Evolutionary conservation across 2,329 filamentous ascomycete species (phyloP).

Genomic region (Hymenotorrendiella dingleyae): DNA sequence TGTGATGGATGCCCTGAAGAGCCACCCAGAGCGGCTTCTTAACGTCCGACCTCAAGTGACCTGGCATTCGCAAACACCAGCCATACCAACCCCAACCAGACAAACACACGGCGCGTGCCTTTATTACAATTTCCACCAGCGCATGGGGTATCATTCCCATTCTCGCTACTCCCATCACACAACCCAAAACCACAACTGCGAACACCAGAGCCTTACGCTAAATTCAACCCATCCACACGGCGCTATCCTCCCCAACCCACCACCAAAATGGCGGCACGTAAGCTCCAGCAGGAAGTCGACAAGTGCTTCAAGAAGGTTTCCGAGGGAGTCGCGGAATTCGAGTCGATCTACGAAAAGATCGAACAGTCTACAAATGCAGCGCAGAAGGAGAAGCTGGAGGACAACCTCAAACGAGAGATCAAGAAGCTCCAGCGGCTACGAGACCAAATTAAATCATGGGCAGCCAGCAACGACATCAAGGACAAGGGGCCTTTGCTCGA

Average conservation of each 20-base stretch:
- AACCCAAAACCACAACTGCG: no score
- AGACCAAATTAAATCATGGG: constrained; percentile 99
- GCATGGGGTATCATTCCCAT: constrained; percentile 23
- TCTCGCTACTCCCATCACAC: no score
- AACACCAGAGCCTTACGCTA: constrained; percentile 23
- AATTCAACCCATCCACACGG: constrained; percentile 12
- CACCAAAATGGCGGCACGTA: constrained; percentile 80
- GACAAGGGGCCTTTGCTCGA: constrained; percentile 95
- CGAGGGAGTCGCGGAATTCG: constrained; percentile 88
- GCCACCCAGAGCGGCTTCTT: neutral
- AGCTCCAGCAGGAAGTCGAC: constrained; percentile 96
- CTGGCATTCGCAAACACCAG: constrained; percentile 3
- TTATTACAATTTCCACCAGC: constrained; percentile 11
- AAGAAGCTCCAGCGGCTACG: constrained; percentile 97
- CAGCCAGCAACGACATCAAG: constrained; percentile 97
- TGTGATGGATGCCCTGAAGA: neutral
- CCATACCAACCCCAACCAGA: neutral
- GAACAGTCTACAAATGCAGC: constrained; percentile 85
- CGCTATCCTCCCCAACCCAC: constrained; percentile 15
- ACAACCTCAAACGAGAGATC: constrained; percentile 97
- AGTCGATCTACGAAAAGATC: constrained; percentile 96
- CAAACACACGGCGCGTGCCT: neutral
- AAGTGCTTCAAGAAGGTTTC: constrained; percentile 99
- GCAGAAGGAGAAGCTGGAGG: constrained; percentile 97
- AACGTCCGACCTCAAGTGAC: neutral